Evolutionary conservation across 768 basidiomycete species (phyloP).

Genomic region (Tylopilus cervinicoccineus): DNA sequence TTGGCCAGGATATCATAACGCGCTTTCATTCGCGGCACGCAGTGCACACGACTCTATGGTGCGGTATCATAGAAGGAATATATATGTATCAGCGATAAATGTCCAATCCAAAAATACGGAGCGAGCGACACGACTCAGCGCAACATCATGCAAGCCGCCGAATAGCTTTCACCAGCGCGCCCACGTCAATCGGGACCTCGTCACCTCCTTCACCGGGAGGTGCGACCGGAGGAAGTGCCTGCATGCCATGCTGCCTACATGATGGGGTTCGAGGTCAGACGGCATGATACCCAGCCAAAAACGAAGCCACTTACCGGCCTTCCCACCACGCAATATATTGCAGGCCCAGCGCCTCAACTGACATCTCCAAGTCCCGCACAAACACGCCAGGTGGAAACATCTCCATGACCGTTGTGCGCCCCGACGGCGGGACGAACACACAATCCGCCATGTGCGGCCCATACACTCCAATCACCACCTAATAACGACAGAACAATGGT

Average conservation of each 20-base stretch:
- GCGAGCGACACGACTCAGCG: not conserved
- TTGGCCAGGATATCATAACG: not conserved
- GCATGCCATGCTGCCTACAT: not conserved
- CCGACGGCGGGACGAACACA: not conserved
- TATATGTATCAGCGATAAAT: not conserved
- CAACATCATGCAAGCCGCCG: not conserved
- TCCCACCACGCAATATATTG: constrained; percentile 6
- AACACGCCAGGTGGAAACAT: constrained; percentile 2
- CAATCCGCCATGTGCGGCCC: constrained; percentile 3
- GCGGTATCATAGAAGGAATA: not conserved
- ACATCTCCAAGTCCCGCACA: not conserved
- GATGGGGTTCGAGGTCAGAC: not conserved
- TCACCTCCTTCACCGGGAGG: not conserved
- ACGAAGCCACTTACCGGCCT: not conserved
- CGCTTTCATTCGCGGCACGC: not conserved
- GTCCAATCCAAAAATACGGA: not conserved
- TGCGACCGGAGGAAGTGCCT: not conserved
- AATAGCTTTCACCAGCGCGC: not conserved
- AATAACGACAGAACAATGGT: not conserved
- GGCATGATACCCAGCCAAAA: not conserved
- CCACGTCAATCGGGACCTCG: not conserved
- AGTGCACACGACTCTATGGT: not conserved
- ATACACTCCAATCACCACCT: constrained; percentile 7
- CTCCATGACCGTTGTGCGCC: not conserved
- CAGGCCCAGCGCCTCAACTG: not conserved